Percentiles rank a stretch among this genome's conserved stretches.
phyloP scores from a whole-genome alignment of 352 stramenopile genomes.

The Phytophthora sojae region DNA sequence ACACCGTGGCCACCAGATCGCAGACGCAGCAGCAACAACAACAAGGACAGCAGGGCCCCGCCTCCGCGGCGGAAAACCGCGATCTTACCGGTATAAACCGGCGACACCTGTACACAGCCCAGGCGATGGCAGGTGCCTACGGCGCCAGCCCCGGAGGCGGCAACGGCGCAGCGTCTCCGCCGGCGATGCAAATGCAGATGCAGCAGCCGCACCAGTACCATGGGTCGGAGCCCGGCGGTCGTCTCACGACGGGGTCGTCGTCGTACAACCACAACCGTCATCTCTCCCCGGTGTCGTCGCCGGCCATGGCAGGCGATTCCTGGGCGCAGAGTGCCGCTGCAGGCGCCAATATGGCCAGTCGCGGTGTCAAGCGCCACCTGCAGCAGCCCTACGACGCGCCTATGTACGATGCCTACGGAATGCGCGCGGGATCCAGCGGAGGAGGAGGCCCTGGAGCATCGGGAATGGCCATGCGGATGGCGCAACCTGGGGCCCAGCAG shows the following conservation, averaged over 20 bases:
- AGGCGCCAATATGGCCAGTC: constrained; percentile 6
- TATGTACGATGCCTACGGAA: constrained; percentile 17
- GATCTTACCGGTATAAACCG: constrained; percentile 23
- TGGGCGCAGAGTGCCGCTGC: constrained; percentile 23
- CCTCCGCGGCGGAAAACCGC: constrained; percentile 9
- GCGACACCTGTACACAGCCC: constrained; percentile 20
- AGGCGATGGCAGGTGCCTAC: constrained; percentile 19
- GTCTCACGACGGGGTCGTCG: constrained; percentile 27
- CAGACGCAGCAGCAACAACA: constrained; percentile 14
- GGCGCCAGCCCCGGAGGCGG: no score
- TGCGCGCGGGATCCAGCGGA: neutral
- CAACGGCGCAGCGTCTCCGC: constrained; percentile 11
- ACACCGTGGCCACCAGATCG: neutral
- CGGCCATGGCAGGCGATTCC: constrained; percentile 35
- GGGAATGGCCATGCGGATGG: neutral
- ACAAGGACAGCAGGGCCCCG: constrained; percentile 13
- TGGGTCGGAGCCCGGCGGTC: constrained; percentile 10
- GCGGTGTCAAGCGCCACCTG: constrained; percentile 53
- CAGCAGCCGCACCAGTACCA: constrained; percentile 32
- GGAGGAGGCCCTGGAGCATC: neutral
- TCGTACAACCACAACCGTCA: constrained; percentile 32
- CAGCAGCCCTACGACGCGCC: constrained; percentile 38
- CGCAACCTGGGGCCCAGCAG: constrained; percentile 5
- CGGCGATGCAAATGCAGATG: constrained; percentile 27
- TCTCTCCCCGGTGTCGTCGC: constrained; percentile 38